Percentiles rank a stretch among this genome's conserved stretches.
Conservation (phyloP, 2,329 filamentous ascomycete species). For the Arthrobotrys iridis region DNA sequence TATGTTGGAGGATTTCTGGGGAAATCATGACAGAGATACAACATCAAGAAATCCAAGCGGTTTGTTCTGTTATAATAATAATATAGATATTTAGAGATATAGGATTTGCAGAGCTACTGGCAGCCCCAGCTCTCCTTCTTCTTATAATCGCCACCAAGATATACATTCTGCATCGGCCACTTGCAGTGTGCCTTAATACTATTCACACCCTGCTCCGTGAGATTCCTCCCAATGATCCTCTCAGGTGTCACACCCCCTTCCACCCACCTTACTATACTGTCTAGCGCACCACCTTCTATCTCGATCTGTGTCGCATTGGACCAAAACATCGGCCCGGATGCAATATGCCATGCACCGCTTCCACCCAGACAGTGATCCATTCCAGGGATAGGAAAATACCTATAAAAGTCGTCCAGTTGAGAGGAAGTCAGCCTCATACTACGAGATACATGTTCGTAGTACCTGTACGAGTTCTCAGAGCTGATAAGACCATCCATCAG, state of each 20-base stretch:
- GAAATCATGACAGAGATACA: too few relatives aligned
- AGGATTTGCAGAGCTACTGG: too few relatives aligned
- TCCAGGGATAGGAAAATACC: slow-evolving; percentile 60
- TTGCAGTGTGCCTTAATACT: background rate
- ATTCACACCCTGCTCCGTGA: background rate
- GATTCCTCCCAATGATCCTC: slow-evolving; percentile 55
- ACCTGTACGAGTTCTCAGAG: slow-evolving; percentile 1
- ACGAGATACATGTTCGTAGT: slow-evolving; percentile 1
- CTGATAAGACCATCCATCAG: slow-evolving; percentile 19
- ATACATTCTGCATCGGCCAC: background rate
- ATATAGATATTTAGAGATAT: too few relatives aligned
- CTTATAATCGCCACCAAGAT: background rate
- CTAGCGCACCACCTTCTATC: slow-evolving; percentile 58
- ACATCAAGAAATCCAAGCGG: too few relatives aligned
- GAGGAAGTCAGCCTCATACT: background rate
- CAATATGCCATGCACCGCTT: slow-evolving; percentile 44
- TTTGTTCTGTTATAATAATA: too few relatives aligned
- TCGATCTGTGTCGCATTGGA: background rate
- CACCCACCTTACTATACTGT: slow-evolving; percentile 66
- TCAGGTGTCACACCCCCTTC: slow-evolving; percentile 62
- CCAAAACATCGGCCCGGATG: background rate
- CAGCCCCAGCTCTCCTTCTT: slow-evolving; percentile 9
- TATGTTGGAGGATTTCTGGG: too few relatives aligned
- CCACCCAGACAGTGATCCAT: slow-evolving; percentile 60
- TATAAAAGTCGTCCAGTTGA: slow-evolving; percentile 59